Percentiles rank a stretch among this genome's conserved stretches.
phyloP scores from a whole-genome alignment of 495 filamentous ascomycete species.

The Neurospora sublineolata region DNA sequence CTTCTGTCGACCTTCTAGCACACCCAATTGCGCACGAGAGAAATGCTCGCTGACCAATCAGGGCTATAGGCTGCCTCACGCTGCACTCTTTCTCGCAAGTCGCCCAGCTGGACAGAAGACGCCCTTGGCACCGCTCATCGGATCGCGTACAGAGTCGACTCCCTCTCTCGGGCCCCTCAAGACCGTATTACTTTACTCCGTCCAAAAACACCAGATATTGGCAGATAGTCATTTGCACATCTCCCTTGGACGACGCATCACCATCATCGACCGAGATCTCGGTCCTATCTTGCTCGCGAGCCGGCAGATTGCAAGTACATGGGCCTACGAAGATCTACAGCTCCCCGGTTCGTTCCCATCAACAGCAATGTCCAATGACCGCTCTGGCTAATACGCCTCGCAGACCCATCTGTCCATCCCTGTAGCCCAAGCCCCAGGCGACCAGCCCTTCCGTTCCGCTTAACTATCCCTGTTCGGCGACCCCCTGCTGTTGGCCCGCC shows the following conservation, averaged over 20 bases:
- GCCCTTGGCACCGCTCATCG: background rate
- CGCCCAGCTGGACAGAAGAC: background rate
- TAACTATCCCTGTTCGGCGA: background rate
- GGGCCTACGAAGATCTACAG: slow-evolving; percentile 18
- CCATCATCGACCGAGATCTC: slow-evolving; percentile 8
- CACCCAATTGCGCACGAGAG: background rate
- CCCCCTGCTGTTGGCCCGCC: slow-evolving; percentile 1
- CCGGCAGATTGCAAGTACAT: slow-evolving; percentile 6
- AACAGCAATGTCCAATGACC: slow-evolving; percentile 17
- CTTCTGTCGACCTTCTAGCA: background rate
- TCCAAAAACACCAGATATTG: background rate
- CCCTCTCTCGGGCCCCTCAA: background rate
- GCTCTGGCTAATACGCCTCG: slow-evolving; percentile 14
- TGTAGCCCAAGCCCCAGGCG: slow-evolving; percentile 8
- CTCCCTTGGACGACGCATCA: slow-evolving; percentile 12
- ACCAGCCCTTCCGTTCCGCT: slow-evolving; percentile 4
- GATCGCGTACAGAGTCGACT: background rate
- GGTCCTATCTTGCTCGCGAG: slow-evolving; percentile 18
- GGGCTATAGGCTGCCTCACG: background rate
- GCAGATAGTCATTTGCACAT: background rate
- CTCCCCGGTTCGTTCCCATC: slow-evolving; percentile 9
- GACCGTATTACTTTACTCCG: background rate
- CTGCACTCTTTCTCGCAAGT: background rate
- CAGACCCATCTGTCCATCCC: slow-evolving; percentile 13
- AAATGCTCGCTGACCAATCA: slow-evolving; percentile 5